phyloP scores from a whole-genome alignment of 2,329 filamentous ascomycete species.

The Tolypocladium ophioglossoides region DNA sequence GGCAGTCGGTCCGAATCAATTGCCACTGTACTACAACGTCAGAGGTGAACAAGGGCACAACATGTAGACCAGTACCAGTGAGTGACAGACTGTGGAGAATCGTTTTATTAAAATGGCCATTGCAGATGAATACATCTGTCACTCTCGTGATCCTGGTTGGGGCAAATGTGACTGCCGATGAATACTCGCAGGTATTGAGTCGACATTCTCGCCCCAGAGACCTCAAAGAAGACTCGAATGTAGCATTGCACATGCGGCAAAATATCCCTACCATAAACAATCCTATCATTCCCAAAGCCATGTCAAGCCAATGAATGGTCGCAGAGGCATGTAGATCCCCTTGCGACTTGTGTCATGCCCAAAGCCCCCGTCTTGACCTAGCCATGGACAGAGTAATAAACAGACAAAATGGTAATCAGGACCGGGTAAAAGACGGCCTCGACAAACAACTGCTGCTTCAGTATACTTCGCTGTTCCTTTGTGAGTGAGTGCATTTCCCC shows the following conservation, averaged over 20 bases:
- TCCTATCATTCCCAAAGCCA: not conserved
- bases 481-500: slow-evolving; percentile 32
- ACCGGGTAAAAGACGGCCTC: slow-evolving; percentile 22
- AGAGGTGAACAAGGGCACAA: too few species aligned
- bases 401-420: slow-evolving; percentile 19
- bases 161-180: not conserved
- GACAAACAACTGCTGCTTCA: slow-evolving; percentile 26
- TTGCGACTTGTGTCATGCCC: not conserved
- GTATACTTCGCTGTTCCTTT: slow-evolving; percentile 14
- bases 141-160: too few species aligned
- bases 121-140: not conserved
- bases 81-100: too few species aligned
- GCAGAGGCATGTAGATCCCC: not conserved
- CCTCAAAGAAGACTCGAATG: not conserved
- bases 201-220: not conserved
- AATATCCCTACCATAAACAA: not conserved
- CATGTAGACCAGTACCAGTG: too few species aligned
- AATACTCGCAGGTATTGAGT: not conserved
- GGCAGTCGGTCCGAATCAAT: too few species aligned
- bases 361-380: not conserved
- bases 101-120: not conserved
- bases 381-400: slow-evolving; percentile 17
- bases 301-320: not conserved
- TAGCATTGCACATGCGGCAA: not conserved
- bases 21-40: too few species aligned